phyloP scores from a whole-genome alignment of 176 grass and related monocot genomes.

The Bromus sterilis region DNA sequence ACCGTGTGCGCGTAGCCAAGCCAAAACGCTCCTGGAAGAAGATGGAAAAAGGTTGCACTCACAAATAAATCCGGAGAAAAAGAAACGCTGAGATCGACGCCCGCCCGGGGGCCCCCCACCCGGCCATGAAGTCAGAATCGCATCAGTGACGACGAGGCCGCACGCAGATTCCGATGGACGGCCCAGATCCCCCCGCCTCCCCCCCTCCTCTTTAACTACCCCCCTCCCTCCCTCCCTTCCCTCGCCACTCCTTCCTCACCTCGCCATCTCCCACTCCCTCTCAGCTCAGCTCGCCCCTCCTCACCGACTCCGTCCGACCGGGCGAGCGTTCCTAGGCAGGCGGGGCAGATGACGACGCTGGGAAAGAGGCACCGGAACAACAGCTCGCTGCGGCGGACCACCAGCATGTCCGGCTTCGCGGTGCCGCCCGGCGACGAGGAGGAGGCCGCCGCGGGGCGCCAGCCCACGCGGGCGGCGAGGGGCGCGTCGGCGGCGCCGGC shows the following conservation, averaged over 20 bases:
- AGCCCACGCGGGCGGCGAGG: not conserved
- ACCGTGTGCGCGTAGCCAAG: not conserved
- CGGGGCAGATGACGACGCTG: slow-evolving; percentile 25
- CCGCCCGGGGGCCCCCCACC: not conserved
- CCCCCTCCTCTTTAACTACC: slow-evolving; percentile 18
- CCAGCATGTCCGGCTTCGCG: slow-evolving; percentile 42
- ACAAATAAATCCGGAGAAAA: not conserved
- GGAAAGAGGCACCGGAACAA: slow-evolving; percentile 47
- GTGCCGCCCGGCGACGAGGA: slow-evolving; percentile 8
- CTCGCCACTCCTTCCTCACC: too few species aligned
- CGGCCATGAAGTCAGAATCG: slow-evolving; percentile 11
- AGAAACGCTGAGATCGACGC: not conserved
- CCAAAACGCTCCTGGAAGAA: not conserved
- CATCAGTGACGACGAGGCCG: not conserved
- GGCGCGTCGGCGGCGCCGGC: not conserved
- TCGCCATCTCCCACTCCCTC: slow-evolving; percentile 7
- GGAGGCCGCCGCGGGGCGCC: not conserved
- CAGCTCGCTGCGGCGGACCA: slow-evolving; percentile 34
- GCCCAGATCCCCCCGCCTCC: slow-evolving; percentile 17
- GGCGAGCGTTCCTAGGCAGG: too few species aligned
- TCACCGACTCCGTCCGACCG: not conserved
- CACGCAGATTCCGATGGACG: slow-evolving; percentile 43
- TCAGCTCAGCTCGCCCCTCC: not conserved
- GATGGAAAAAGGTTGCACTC: not conserved
- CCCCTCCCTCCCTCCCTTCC: not conserved